A percentile compares a stretch with the other conserved stretches of the same genome.
These are phyloP conservation scores for Salix brachista DNA, from an alignment of 345 rosid genomes.

Conservation along the genomic window DNA sequence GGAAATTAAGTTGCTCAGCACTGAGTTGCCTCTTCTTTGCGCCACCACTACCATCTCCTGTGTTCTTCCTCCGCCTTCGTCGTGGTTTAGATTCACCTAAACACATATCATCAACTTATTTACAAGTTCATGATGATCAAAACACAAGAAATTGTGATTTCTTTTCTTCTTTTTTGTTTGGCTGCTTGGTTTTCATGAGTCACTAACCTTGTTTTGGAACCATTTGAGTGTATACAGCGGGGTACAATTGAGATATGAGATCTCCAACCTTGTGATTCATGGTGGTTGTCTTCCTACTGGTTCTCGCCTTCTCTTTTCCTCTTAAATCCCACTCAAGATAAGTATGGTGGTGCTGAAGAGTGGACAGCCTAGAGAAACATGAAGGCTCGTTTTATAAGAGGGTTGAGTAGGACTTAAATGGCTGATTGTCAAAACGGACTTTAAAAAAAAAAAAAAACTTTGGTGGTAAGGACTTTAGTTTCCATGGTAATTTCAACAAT, in stretches of 20 bases:
- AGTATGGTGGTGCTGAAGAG: neutral
- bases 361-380: neutral
- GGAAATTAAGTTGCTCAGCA: slow-evolving; percentile 53
- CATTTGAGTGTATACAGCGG: slow-evolving; percentile 40
- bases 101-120: neutral
- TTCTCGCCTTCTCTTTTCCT: slow-evolving; percentile 2
- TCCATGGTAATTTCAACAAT: slow-evolving; percentile 11
- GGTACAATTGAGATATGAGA: slow-evolving; percentile 59
- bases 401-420: neutral
- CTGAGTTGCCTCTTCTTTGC: slow-evolving; percentile 72
- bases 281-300: slow-evolving; percentile 2
- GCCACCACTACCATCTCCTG: slow-evolving; percentile 28
- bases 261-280: slow-evolving; percentile 36
- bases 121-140: neutral
- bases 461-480: slow-evolving; percentile 1
- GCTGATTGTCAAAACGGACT: neutral
- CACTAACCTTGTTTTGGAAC: slow-evolving; percentile 56
- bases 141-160: neutral
- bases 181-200: neutral
- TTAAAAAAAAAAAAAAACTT: no score
- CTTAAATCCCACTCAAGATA: neutral
- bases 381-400: slow-evolving; percentile 9
- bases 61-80: slow-evolving; percentile 56
- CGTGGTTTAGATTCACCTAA: slow-evolving; percentile 51
- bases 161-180: neutral